Percentiles rank a stretch among this genome's conserved stretches.
Conservation (phyloP, 768 basidiomycete species). For the Wakefieldia striispora region DNA sequence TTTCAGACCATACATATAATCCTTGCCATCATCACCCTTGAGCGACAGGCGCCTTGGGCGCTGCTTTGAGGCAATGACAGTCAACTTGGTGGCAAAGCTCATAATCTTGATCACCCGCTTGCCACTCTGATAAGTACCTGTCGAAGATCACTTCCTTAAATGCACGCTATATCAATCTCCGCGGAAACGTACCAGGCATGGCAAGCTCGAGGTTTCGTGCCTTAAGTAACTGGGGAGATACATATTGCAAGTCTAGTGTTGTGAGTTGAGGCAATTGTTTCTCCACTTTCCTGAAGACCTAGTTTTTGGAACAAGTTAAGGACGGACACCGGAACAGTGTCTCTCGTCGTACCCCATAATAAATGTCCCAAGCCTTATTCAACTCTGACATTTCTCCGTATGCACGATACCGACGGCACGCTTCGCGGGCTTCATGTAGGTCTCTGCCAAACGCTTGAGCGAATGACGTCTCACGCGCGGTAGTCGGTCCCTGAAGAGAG, state of each 20-base stretch:
- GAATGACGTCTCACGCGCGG: slow-evolving; percentile 93
- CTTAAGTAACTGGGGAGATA: slow-evolving; percentile 88
- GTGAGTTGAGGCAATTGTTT: slow-evolving; percentile 89
- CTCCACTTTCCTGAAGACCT: slow-evolving; percentile 97
- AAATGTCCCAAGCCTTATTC: slow-evolving; percentile 99
- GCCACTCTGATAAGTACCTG: slow-evolving; percentile 91
- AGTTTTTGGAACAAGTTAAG: background rate
- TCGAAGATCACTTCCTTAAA: background rate
- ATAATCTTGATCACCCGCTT: slow-evolving; percentile 77
- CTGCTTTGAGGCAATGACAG: slow-evolving; percentile 96
- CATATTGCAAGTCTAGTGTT: slow-evolving; percentile 93
- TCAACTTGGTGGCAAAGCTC: slow-evolving; percentile 84
- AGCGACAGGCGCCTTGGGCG: slow-evolving; percentile 86
- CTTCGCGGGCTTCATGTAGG: slow-evolving; percentile 87
- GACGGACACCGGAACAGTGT: background rate
- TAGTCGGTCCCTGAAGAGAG: slow-evolving; percentile 75
- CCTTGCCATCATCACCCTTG: slow-evolving; percentile 87
- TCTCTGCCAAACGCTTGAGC: slow-evolving; percentile 92
- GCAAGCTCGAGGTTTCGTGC: slow-evolving; percentile 90
- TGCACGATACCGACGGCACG: slow-evolving; percentile 79
- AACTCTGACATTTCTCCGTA: slow-evolving; percentile 87
- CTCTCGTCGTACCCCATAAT: slow-evolving; percentile 69
- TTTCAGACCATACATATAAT: slow-evolving; percentile 91
- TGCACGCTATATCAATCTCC: background rate
- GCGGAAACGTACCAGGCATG: slow-evolving; percentile 69